Evolutionary conservation across 1,284 basidiomycete species (phyloP).

Genomic region (Caloboletus firmus): DNA sequence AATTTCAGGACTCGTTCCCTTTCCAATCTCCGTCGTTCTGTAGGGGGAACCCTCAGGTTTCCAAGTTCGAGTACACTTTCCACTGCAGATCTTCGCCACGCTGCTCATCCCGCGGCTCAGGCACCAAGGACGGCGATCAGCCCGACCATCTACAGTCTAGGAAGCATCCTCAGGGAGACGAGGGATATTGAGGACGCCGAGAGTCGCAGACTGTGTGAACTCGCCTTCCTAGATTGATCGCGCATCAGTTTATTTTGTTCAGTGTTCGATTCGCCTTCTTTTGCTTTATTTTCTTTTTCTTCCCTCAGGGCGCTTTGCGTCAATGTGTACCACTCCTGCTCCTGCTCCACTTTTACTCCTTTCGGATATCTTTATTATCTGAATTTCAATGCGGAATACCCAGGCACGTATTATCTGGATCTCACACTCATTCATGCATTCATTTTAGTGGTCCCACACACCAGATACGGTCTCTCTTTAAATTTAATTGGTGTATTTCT

Average conservation of each 20-base stretch:
- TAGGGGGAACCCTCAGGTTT: conserved; percentile 32
- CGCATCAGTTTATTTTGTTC: not conserved
- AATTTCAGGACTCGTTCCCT: conserved; percentile 36
- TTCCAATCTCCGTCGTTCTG: conserved; percentile 41
- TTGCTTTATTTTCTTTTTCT: not conserved
- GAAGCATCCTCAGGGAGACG: conserved; percentile 52
- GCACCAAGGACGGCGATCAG: conserved; percentile 44
- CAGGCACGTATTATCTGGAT: conserved; percentile 2
- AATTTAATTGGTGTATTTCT: conserved; percentile 8
- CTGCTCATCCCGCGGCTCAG: conserved; percentile 1
- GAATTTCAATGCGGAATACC: conserved; percentile 3
- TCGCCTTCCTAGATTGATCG: conserved; percentile 59
- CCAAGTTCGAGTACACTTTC: conserved; percentile 24
- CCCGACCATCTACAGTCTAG: conserved; percentile 57
- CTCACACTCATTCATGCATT: conserved; percentile 25
- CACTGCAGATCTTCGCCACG: conserved; percentile 8
- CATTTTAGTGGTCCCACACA: conserved; percentile 7
- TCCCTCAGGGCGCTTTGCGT: conserved; percentile 4
- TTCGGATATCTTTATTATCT: conserved; percentile 10
- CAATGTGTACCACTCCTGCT: conserved; percentile 5
- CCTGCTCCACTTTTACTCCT: not conserved
- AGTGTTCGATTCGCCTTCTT: not conserved
- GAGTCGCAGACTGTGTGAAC: conserved; percentile 62
- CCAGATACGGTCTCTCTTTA: not conserved
- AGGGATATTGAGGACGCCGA: conserved; percentile 63